phyloP scores from a whole-genome alignment of 2,329 filamentous ascomycete species.

The Trichoderma pleuroti region DNA sequence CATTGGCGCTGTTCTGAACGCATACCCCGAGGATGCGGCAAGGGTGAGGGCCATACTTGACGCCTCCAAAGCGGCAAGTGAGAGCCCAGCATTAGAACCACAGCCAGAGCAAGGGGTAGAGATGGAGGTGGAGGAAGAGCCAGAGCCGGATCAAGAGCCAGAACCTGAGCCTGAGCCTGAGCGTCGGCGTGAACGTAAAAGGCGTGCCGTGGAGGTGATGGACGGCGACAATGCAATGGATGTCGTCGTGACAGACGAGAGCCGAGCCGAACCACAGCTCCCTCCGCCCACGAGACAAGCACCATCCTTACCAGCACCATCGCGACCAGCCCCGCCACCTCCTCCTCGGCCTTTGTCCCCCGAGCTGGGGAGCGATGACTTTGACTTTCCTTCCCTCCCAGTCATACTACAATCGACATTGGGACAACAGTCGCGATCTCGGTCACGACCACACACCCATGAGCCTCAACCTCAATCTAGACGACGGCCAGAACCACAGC shows the following conservation, averaged over 20 bases:
- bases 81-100: not conserved
- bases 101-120: not conserved
- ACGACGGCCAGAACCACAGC: not conserved
- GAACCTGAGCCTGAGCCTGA: not conserved
- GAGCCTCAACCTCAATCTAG: not conserved
- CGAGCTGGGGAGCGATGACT: conserved; percentile 13
- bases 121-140: not conserved
- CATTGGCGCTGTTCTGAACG: conserved; percentile 33
- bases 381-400: not conserved
- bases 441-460: not conserved
- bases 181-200: not conserved
- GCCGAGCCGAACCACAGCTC: not conserved
- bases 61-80: not conserved
- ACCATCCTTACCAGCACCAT: not conserved
- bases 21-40: conserved; percentile 34
- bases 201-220: not conserved
- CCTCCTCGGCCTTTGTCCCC: not conserved
- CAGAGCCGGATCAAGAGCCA: not conserved
- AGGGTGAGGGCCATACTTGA: conserved; percentile 22
- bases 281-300: not conserved
- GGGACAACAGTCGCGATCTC: not conserved
- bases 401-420: not conserved
- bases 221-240: conserved; percentile 3
- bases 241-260: not conserved
- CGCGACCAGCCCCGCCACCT: not conserved